Evolutionary conservation across 306 rosid species (phyloP).

Genomic region (Vicia faba): DNA sequence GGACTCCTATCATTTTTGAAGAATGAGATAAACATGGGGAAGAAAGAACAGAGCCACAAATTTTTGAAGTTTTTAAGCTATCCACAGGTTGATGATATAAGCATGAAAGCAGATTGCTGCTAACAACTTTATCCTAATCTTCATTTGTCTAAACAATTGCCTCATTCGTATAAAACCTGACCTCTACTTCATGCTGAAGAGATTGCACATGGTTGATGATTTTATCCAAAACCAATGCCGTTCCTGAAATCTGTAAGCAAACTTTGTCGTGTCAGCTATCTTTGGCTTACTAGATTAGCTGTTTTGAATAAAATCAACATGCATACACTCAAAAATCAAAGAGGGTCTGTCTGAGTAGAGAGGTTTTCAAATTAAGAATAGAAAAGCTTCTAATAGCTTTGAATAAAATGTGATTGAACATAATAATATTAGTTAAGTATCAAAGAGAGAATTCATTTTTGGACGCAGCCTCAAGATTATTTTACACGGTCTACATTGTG

Average conservation of each 20-base stretch:
- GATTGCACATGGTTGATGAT: conserved; percentile 96
- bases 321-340: neutral
- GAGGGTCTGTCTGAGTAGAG: neutral
- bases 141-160: conserved; percentile 39
- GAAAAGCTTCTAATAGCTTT: conserved; percentile 14
- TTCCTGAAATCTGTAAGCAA: conserved; percentile 82
- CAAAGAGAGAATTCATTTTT: neutral
- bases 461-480: conserved; percentile 15
- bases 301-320: conserved; percentile 12
- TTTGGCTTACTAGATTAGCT: conserved; percentile 17
- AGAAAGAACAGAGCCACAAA: conserved; percentile 20
- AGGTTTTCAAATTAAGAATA: conserved; percentile 16
- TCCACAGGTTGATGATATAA: conserved; percentile 4
- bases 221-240: conserved; percentile 92
- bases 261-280: conserved; percentile 34
- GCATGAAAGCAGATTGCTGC: conserved; percentile 13
- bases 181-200: conserved; percentile 95
- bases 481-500: neutral
- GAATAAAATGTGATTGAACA: conserved; percentile 2
- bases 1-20: neutral
- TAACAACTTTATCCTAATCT: conserved; percentile 37
- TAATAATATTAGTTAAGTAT: neutral
- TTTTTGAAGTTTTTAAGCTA: conserved; percentile 10
- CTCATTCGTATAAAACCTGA: conserved; percentile 49
- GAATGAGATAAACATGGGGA: neutral